phyloP scores from a whole-genome alignment of 2,329 filamentous ascomycete species.

The Trichoderma cornu-damae region DNA sequence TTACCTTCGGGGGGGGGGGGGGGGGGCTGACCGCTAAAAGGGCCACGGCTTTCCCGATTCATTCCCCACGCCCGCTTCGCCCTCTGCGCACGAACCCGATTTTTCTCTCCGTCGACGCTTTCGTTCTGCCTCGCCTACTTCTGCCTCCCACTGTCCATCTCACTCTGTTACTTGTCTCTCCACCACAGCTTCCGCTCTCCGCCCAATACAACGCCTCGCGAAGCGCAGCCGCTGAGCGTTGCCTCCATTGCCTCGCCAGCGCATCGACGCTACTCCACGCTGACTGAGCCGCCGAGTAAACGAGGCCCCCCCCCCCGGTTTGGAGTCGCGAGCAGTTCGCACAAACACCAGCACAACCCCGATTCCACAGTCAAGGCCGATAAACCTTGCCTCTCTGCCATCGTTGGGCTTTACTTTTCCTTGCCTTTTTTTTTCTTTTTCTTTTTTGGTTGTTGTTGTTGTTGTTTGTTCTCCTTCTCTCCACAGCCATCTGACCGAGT shows the following conservation, averaged over 20 bases:
- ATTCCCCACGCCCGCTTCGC: conserved; percentile 7
- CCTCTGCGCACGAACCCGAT: conserved; percentile 11
- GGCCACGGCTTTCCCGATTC: conserved; percentile 16
- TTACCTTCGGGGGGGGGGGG: no score
- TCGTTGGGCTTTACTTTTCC: not conserved
- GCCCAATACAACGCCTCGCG: not conserved
- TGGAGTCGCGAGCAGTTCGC: conserved; percentile 6
- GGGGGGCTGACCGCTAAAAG: conserved; percentile 20
- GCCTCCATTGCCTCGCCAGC: conserved; percentile 6
- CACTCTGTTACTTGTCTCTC: not conserved
- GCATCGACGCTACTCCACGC: conserved; percentile 13
- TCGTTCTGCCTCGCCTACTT: conserved; percentile 5
- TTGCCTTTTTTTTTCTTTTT: not conserved
- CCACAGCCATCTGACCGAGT: not conserved
- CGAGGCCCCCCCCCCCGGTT: not conserved
- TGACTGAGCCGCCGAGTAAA: conserved; percentile 10
- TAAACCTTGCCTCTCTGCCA: not conserved
- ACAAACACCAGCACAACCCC: not conserved
- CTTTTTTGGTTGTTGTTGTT: not conserved
- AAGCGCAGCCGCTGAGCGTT: not conserved
- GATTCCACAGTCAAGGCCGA: not conserved
- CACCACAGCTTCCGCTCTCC: conserved; percentile 5
- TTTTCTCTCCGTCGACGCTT: conserved; percentile 3
- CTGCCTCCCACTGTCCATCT: not conserved
- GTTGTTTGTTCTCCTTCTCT: not conserved